phyloP scores from a whole-genome alignment of 164 flowering plant species.

The Berberis vulgaris region DNA sequence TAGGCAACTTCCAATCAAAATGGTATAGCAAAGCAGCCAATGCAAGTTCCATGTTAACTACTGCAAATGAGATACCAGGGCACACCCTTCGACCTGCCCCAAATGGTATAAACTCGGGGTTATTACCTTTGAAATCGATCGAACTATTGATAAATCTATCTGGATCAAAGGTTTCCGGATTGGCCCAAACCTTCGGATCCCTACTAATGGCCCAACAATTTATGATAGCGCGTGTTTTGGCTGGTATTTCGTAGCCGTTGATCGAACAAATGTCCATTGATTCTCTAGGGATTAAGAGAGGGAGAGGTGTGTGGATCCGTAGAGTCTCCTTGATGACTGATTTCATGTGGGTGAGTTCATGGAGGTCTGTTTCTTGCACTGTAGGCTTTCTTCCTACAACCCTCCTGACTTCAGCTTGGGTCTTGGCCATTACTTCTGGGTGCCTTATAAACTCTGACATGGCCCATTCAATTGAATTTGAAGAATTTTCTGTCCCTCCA shows the following conservation, averaged over 20 bases:
- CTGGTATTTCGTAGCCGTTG: slow-evolving; percentile 23
- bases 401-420: background rate
- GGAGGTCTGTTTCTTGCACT: background rate
- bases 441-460: background rate
- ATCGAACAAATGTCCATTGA: background rate
- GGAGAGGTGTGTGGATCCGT: background rate
- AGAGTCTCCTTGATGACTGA: background rate
- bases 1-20: slow-evolving; percentile 47
- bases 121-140: slow-evolving; percentile 31
- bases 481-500: background rate
- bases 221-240: slow-evolving; percentile 30
- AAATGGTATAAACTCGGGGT: slow-evolving; percentile 36
- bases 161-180: slow-evolving; percentile 34
- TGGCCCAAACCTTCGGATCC: slow-evolving; percentile 28
- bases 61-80: slow-evolving; percentile 37
- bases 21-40: slow-evolving; percentile 35
- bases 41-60: slow-evolving; percentile 38
- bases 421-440: background rate
- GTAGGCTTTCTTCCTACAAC: background rate
- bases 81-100: slow-evolving; percentile 57
- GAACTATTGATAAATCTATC: slow-evolving; percentile 23
- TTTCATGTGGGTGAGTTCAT: background rate
- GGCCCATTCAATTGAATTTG: background rate
- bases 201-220: slow-evolving; percentile 41
- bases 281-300: slow-evolving; percentile 2